Evolutionary conservation across 2,329 filamentous ascomycete species (phyloP).

Genomic region (Botryotinia convoluta): DNA sequence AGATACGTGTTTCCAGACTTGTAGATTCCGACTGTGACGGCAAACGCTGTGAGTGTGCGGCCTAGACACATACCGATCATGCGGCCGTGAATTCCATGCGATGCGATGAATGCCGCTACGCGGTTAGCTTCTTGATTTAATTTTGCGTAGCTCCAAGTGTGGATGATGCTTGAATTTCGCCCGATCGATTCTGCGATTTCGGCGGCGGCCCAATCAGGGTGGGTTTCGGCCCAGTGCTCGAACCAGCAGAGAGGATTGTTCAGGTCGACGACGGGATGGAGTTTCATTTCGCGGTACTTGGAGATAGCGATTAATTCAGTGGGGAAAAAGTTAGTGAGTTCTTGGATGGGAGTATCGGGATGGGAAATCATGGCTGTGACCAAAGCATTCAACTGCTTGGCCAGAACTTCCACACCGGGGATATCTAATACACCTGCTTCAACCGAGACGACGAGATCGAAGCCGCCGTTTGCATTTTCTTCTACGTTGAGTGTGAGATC

Average conservation of each 20-base stretch:
- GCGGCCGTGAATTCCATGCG: conserved; percentile 4
- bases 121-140: background rate
- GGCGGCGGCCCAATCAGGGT: conserved; percentile 2
- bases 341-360: background rate
- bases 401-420: background rate
- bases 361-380: background rate
- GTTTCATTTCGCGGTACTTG: background rate
- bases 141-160: background rate
- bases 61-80: conserved; percentile 16
- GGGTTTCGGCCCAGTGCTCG: conserved; percentile 7
- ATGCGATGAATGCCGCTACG: background rate
- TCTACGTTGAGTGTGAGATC: conserved; percentile 11
- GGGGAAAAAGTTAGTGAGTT: conserved; percentile 9
- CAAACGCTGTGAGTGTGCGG: background rate
- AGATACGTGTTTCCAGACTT: conserved; percentile 16
- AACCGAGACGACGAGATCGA: conserved; percentile 1
- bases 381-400: conserved; percentile 3
- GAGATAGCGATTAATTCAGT: background rate
- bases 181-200: conserved; percentile 9
- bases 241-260: conserved; percentile 16
- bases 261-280: background rate
- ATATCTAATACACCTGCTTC: conserved; percentile 9
- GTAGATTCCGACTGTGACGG: conserved; percentile 10
- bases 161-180: background rate
- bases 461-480: background rate